A percentile compares a stretch with the other conserved stretches of the same genome.
phyloP scores from a whole-genome alignment of 1,284 basidiomycete genomes.

The Ustilago loliicola region DNA sequence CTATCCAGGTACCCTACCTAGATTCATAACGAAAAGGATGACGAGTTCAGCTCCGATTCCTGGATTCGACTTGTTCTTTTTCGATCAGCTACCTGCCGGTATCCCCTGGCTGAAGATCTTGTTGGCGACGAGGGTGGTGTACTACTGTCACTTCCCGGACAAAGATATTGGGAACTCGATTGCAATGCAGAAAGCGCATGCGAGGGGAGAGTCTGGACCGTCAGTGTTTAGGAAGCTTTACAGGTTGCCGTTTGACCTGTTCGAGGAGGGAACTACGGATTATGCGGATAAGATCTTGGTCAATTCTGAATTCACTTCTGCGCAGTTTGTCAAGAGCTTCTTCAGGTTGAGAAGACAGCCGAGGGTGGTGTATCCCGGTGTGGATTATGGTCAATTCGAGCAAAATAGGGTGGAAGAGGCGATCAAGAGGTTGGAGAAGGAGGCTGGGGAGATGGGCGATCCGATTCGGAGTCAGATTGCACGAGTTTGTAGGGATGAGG shows the following conservation, averaged over 20 bases:
- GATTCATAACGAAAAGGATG: conserved; percentile 50
- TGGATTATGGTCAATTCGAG: conserved; percentile 71
- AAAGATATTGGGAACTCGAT: conserved; percentile 78
- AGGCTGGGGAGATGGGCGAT: conserved; percentile 70
- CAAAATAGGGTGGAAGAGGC: conserved; percentile 31
- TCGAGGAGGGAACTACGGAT: conserved; percentile 90
- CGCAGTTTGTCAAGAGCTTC: conserved; percentile 80
- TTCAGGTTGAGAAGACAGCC: conserved; percentile 78
- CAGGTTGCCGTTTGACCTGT: conserved; percentile 86
- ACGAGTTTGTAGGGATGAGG: conserved; percentile 28
- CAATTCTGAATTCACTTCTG: conserved; percentile 87
- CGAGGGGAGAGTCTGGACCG: conserved; percentile 67
- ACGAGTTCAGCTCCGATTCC: conserved; percentile 67
- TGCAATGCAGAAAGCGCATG: conserved; percentile 59
- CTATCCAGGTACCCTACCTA: conserved; percentile 70
- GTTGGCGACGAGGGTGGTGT: conserved; percentile 83
- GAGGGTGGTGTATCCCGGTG: conserved; percentile 89
- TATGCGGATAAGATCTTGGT: conserved; percentile 90
- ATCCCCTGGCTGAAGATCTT: conserved; percentile 83
- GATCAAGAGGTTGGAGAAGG: conserved; percentile 70
- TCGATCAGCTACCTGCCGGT: conserved; percentile 93
- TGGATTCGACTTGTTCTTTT: conserved; percentile 83
- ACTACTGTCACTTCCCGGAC: conserved; percentile 95
- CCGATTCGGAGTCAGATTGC: conserved; percentile 30
- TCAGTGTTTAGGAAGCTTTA: conserved; percentile 73